phyloP scores from a whole-genome alignment of 2,329 filamentous ascomycete genomes.

The Neopestalotiopsis sp. region DNA sequence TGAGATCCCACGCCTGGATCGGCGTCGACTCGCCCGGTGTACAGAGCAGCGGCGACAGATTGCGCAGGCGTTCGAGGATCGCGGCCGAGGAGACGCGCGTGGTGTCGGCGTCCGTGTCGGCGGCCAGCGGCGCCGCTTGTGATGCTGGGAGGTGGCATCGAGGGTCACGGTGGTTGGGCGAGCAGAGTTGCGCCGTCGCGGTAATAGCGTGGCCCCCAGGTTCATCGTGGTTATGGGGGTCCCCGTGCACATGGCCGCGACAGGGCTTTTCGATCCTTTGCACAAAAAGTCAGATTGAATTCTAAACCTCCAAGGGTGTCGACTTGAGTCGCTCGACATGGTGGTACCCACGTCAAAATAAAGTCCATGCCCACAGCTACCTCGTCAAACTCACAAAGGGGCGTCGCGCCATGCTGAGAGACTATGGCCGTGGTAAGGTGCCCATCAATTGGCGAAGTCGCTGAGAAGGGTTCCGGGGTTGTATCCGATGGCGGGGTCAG shows the following conservation, averaged over 20 bases:
- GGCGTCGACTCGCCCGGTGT: conserved; percentile 10
- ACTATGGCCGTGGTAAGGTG: neutral
- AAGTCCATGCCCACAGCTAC: conserved; percentile 17
- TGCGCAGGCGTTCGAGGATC: conserved; percentile 11
- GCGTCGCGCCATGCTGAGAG: neutral
- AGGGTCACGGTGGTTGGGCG: neutral
- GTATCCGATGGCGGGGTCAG: neutral
- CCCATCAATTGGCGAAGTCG: neutral
- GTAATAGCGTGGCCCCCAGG: conserved; percentile 12
- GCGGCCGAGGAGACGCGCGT: conserved; percentile 8
- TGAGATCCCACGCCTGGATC: conserved; percentile 5
- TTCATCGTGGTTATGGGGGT: conserved; percentile 3
- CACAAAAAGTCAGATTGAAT: too few species aligned
- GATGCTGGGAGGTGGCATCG: neutral
- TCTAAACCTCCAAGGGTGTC: neutral
- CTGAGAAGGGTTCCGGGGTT: neutral
- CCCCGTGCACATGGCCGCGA: conserved; percentile 9
- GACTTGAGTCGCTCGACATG: neutral
- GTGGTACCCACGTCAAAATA: conserved; percentile 12
- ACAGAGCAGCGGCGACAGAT: conserved; percentile 9
- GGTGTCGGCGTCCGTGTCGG: neutral
- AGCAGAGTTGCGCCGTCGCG: conserved; percentile 1
- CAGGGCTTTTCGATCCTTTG: conserved; percentile 12
- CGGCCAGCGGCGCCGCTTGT: neutral
- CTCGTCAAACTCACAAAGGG: conserved; percentile 6